phyloP scores from a whole-genome alignment of 2,329 filamentous ascomycete species.

The Pezizomycotina sp. region DNA sequence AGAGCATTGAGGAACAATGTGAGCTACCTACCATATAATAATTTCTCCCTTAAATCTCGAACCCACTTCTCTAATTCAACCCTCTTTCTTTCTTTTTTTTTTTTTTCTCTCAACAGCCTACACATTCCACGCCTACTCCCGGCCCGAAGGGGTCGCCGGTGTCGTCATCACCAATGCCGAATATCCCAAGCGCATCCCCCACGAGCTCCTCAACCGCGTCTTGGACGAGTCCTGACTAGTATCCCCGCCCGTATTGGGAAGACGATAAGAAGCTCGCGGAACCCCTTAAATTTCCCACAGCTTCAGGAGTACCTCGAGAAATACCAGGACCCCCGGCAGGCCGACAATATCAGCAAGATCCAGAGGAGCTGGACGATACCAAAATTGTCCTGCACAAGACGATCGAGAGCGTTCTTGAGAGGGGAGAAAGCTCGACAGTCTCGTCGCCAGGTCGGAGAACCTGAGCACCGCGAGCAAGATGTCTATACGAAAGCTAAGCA shows the following conservation, averaged over 20 bases:
- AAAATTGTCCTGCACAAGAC: conserved; percentile 97
- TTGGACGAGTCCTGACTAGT: conserved; percentile 37
- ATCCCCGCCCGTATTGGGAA: conserved; percentile 47
- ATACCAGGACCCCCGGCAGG: conserved; percentile 76
- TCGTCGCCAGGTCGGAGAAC: conserved; percentile 85
- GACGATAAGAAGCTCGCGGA: too few relatives aligned
- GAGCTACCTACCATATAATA: too few relatives aligned
- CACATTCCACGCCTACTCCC: conserved; percentile 62
- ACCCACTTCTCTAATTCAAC: not conserved
- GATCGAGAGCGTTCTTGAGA: conserved; percentile 71
- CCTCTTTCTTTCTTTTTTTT: not conserved
- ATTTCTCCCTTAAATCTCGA: not conserved
- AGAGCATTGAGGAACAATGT: conserved; percentile 73
- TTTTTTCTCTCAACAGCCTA: conserved; percentile 35
- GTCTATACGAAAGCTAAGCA: conserved; percentile 77
- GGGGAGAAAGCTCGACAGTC: conserved; percentile 90
- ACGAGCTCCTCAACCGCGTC: conserved; percentile 60
- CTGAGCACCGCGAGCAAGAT: conserved; percentile 88
- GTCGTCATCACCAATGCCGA: conserved; percentile 63
- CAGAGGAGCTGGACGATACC: conserved; percentile 94
- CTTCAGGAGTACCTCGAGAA: conserved; percentile 62
- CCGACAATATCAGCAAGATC: conserved; percentile 87
- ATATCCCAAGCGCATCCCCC: conserved; percentile 63
- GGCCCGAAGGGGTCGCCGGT: conserved; percentile 56
- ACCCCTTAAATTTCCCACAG: conserved; percentile 47